Evolutionary conservation across 345 rosid genomes (phyloP), one percentile per base, ranked within the genome.

Genomic region (Brassica incana): DNA sequence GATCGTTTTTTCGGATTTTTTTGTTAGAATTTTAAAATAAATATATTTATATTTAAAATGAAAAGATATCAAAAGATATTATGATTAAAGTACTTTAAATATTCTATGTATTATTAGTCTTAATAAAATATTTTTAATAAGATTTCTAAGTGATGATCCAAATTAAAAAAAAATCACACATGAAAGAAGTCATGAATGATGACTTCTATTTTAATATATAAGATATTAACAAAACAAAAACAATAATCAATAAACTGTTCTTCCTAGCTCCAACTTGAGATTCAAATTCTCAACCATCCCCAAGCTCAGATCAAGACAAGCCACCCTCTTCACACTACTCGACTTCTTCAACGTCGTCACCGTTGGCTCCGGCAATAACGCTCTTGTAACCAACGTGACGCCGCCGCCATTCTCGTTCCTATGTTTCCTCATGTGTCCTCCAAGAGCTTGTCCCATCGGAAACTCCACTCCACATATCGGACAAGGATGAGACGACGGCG

Each of bases 401-500:
- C 30, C 84, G 0, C 56, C 15, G 12, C 15, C 65, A 62, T 11
- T 16, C 66, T 77, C 78, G 71, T 77, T 81, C 11, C 92, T 82
- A n/a, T 95, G 97, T 76, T 91, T 84, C 84, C 99, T 89, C 99
- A 92, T 95, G 79, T 95, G 99, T 1, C 97, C 99, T 0, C 99
- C 99, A 0, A 92, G 83, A 2, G 99, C 99, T 74, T 95, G 99
- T 2, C 99, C 97, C 38, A 94, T 84, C 0, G 95, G 84, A 48
- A 94, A 94, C 83, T 90, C 95, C 1, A 88, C 83, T 4, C 98
- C 98, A 32, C 98, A 94, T 0, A 94, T 87, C 1, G 97, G 90
- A 73, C 98, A 94, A 85, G 90, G 92, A 48, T 27, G 30, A 27
- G 30, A 82, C 0, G 89, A 81, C 1, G 90, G 82, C 73, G 88